Base-by-base conservation (phyloP, 2,329 filamentous ascomycete genomes). In the Colletotrichum theobromicola region DNA sequence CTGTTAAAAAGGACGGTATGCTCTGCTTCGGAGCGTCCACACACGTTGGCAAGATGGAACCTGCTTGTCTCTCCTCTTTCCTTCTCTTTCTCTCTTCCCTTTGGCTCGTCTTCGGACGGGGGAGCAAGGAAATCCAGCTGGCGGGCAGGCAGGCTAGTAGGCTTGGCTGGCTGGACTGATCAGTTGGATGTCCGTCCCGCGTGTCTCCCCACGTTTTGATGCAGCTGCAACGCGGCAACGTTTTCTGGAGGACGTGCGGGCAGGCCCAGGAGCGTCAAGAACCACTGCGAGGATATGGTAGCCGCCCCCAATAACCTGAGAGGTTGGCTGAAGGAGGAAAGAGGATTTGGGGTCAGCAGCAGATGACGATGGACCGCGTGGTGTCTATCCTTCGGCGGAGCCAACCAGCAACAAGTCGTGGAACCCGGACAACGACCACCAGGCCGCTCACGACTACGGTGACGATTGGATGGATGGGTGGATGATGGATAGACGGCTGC, bases 1-100 rank as follows among this genome's bases (percentile, higher is more conserved):
- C 57, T 74, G 62, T 74, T 72, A 53, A 74, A 72, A 74, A 74
- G 72, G 72, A 53, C 68, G 69, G 62, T 62, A 72, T 72, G 68
- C 24, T 74, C 72, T 72, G 62, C 68, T 72, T 62, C 68, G 46
- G 30, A 26, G 15, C 32, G 62, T 46, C 42, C 35, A 37, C 34
- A 26, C 21, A 67, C 28, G 26, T 37, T 37, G 46, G 46, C 61
- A 50, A n/a, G 28, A 62, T 63, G 55, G 62, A 34, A 57, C 35
- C 30, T 72, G 62, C 57, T 74, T 57, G 68, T 72, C 63, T 67
- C 57, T 67, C 34, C 32, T 50, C 58, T 28, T 37, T 34, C 58
- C 26, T 42, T 62, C 57, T 12, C 57, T 53, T n/a, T 53, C 37
- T 63, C 57, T 62, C 21, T 16, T 46, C 24, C 42, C 35, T 64